A percentile compares a stretch with the other conserved stretches of the same genome.
These are phyloP conservation scores for Rhodotorula sphaerocarpa DNA, from an alignment of 768 basidiomycete species.

Conservation along the genomic window DNA sequence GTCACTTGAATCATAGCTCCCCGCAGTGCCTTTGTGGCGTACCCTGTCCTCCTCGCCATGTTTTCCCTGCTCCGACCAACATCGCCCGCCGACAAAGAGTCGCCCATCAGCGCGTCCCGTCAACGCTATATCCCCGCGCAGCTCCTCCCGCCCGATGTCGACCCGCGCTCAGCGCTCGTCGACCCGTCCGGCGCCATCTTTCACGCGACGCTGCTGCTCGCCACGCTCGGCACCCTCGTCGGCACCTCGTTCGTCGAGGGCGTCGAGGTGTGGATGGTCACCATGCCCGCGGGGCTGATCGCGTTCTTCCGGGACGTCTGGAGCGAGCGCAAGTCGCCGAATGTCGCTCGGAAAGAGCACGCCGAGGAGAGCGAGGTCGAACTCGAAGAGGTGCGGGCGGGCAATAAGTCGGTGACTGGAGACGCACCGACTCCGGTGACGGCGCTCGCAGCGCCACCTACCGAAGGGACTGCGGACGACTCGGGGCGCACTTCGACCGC, in stretches of 20 bases:
- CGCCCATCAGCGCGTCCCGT: slow-evolving; percentile 9
- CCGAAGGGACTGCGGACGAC: no score
- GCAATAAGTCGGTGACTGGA: no score
- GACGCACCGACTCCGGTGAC: not conserved
- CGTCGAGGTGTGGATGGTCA: slow-evolving; percentile 74
- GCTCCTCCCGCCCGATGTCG: slow-evolving; percentile 41
- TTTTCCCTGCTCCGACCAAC: slow-evolving; percentile 46
- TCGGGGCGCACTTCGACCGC: not conserved
- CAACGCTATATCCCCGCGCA: slow-evolving; percentile 29
- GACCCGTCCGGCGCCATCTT: slow-evolving; percentile 69
- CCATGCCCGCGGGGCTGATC: slow-evolving; percentile 64
- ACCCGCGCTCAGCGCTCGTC: slow-evolving; percentile 56
- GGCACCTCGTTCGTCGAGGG: slow-evolving; percentile 53
- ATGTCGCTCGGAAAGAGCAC: not conserved
- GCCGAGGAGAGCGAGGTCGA: slow-evolving; percentile 20
- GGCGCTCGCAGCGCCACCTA: not conserved
- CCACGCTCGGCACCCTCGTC: slow-evolving; percentile 65
- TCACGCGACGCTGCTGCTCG: slow-evolving; percentile 58
- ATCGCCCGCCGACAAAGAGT: slow-evolving; percentile 39
- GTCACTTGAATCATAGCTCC: slow-evolving; percentile 27
- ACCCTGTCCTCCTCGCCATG: slow-evolving; percentile 46
- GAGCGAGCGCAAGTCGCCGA: slow-evolving; percentile 19
- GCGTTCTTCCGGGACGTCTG: slow-evolving; percentile 61
- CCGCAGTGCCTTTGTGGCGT: slow-evolving; percentile 51
- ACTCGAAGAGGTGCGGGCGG: not conserved